These are phyloP conservation scores for Annona squamosa DNA, from an alignment of 164 flowering plant genomes.

Conservation along the genomic window DNA sequence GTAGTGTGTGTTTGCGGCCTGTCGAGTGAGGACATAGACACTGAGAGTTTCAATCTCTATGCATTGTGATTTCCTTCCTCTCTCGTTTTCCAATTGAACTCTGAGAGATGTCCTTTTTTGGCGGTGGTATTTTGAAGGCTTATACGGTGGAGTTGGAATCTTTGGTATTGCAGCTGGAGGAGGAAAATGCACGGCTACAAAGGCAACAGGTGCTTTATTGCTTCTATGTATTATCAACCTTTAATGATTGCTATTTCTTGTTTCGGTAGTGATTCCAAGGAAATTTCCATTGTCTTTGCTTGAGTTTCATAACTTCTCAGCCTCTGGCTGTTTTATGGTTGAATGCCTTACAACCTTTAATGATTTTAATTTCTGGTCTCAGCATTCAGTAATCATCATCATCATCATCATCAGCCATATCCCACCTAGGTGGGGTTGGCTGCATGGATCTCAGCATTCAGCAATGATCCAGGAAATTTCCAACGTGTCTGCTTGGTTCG, in stretches of 20 bases:
- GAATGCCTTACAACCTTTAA: no score
- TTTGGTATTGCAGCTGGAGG: conserved; percentile 52
- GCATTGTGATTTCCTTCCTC: neutral
- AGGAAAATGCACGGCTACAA: conserved; percentile 57
- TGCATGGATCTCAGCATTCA: no score
- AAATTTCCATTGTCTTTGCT: neutral
- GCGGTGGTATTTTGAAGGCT: conserved; percentile 33
- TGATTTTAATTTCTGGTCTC: no score
- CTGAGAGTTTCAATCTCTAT: neutral
- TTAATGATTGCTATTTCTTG: no score
- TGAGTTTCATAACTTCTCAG: neutral
- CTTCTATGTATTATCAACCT: neutral
- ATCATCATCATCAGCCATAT: no score
- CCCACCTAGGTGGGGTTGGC: no score
- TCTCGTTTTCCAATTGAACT: neutral
- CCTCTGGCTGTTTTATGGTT: neutral
- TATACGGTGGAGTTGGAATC: conserved; percentile 69
- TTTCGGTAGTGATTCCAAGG: no score
- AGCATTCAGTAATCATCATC: no score
- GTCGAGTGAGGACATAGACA: neutral
- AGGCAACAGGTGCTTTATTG: conserved; percentile 49
- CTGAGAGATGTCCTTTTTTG: neutral
- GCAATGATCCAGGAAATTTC: no score
- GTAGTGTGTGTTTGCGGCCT: neutral
- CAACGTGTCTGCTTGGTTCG: no score